Base-by-base conservation (phyloP, 2,329 filamentous ascomycete species). In the Cladosporium colombiae region DNA sequence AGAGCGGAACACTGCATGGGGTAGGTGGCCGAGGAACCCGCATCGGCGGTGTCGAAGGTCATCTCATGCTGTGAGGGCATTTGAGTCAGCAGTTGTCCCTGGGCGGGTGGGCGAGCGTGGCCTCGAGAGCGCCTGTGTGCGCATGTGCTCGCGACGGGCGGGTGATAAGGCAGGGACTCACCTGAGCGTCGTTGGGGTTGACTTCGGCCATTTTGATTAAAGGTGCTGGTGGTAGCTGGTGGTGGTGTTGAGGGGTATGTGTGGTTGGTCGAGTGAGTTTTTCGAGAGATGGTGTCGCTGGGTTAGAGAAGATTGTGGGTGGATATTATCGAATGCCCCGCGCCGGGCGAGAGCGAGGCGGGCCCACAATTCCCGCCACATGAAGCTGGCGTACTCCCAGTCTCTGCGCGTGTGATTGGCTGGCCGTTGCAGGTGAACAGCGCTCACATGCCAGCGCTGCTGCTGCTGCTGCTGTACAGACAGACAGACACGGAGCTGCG, bases 1-100 rank as follows among this genome's bases (percentile, higher is more conserved):
- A 99, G 88, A 78, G 96, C 94, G 85, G 96, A 99, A 85, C 95
- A 99, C 88, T 99, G 95, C 92, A 96, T 96, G 77, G 95, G 95
- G 86, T 81, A 97, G 80, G 95, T 99, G 79, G 85, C 80, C 75
- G 95, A 98, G 77, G 95, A 94, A 84, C 95, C 96, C 82, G 96
- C 93, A 86, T 97, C 93, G 86, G 89, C 92, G 83, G 88, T 90
- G 75, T 97, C 93, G 88, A 98, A 98, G 82, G 85, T 88, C 80
- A 89, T 79, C 79, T 84, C 82, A 81, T 84, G 82, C 82, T 84
- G 74, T 66, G 66, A 70, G 73, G 53, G 40, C 31, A 52, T n/a
- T 63, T 27, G 46, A 56, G 71, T 70, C 65, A 71, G 68, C 62
- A 33, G 55, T 29, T 66, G 61, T 59, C 61, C 33, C n/a, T 40